Conservation (phyloP, 495 filamentous ascomycete genomes). For the Aspergillus mulundensis region DNA sequence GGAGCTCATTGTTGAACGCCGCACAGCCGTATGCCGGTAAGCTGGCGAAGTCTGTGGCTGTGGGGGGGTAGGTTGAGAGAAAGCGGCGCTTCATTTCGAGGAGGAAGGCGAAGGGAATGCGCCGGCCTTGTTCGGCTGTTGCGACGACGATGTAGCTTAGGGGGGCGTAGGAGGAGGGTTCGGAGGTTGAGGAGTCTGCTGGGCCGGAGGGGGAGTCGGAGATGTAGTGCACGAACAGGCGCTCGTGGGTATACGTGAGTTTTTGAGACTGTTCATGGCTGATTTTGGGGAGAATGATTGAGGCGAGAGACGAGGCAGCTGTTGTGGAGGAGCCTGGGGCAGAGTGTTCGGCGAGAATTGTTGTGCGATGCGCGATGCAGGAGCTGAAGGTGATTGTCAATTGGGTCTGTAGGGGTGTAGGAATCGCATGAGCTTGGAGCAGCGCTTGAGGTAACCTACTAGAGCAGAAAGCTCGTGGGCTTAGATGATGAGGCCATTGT, state of each 20-base stretch:
- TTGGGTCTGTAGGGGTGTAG: slow-evolving; percentile 14
- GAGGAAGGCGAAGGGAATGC: slow-evolving; percentile 89
- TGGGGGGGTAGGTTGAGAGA: slow-evolving; percentile 63
- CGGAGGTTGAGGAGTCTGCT: slow-evolving; percentile 25
- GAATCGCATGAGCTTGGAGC: background rate
- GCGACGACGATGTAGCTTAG: slow-evolving; percentile 85
- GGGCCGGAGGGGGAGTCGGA: slow-evolving; percentile 69
- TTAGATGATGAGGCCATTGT: slow-evolving; percentile 79
- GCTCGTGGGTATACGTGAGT: slow-evolving; percentile 87
- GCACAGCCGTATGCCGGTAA: slow-evolving; percentile 88
- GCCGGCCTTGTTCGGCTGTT: slow-evolving; percentile 69
- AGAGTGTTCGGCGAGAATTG: slow-evolving; percentile 89
- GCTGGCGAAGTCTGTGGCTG: slow-evolving; percentile 65
- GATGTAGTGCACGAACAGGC: slow-evolving; percentile 94
- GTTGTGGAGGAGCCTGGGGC: slow-evolving; percentile 64
- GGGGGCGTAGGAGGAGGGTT: slow-evolving; percentile 60
- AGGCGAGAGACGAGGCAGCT: slow-evolving; percentile 78
- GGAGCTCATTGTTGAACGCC: slow-evolving; percentile 76
- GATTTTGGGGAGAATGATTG: slow-evolving; percentile 95
- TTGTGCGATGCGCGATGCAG: slow-evolving; percentile 85
- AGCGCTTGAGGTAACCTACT: slow-evolving; percentile 48
- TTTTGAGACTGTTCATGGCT: slow-evolving; percentile 74
- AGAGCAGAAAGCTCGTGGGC: slow-evolving; percentile 70
- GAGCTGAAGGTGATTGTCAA: slow-evolving; percentile 49
- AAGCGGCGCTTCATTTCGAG: slow-evolving; percentile 90